phyloP scores from a whole-genome alignment of 139 green algal species.

The Coelastrella sp. region DNA sequence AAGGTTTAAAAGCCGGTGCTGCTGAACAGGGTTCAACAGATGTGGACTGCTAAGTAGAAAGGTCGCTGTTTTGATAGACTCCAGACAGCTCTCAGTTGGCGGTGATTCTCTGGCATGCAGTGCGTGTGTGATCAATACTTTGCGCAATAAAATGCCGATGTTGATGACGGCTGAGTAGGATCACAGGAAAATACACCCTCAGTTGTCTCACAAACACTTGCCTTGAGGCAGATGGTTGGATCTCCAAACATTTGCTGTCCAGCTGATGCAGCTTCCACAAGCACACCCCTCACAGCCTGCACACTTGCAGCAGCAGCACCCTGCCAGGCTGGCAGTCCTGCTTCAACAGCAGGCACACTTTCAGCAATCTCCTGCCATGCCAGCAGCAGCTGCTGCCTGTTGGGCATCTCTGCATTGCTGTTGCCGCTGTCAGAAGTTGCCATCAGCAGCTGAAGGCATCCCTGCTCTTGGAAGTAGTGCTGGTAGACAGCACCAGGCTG shows the following conservation, averaged over 20 bases:
- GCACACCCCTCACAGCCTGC: not conserved
- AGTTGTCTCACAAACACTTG: too few species aligned
- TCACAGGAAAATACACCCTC: too few species aligned
- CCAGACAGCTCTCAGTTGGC: too few species aligned
- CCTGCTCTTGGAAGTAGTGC: not conserved
- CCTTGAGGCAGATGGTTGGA: constrained; percentile 19
- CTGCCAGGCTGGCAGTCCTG: constrained; percentile 13
- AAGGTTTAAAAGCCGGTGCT: not conserved
- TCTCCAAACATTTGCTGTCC: not conserved
- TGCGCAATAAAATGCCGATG: too few species aligned
- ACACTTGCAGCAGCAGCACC: not conserved
- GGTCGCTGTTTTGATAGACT: too few species aligned
- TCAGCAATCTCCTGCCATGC: constrained; percentile 22
- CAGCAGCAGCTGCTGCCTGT: not conserved
- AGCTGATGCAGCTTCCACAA: not conserved
- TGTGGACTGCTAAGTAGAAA: not conserved
- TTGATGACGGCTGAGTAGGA: too few species aligned
- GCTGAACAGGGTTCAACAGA: not conserved
- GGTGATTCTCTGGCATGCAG: too few species aligned
- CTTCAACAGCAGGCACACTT: not conserved
- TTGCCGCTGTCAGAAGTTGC: not conserved
- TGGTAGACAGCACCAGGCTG: constrained; percentile 7
- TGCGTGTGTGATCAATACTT: too few species aligned
- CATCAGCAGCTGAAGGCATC: constrained; percentile 1
- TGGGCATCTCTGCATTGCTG: constrained; percentile 3